Evolutionary conservation across 306 rosid species (phyloP).

Genomic region (Purshia tridentata): DNA sequence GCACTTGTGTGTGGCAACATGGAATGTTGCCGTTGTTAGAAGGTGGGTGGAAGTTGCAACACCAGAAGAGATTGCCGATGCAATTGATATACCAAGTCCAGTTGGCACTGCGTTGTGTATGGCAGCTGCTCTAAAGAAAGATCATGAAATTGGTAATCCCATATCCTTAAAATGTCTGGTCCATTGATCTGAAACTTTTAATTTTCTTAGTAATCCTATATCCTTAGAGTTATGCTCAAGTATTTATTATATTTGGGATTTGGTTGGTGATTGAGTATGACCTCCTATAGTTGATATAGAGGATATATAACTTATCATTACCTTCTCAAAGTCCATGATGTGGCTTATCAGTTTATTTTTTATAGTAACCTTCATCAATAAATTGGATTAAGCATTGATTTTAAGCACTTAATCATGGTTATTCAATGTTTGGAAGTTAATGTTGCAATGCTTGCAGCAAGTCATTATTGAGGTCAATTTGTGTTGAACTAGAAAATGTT

Average conservation of each 20-base stretch:
- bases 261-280: background rate
- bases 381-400: too few species aligned
- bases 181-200: background rate
- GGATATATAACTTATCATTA: background rate
- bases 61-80: constrained; percentile 73
- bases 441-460: too few species aligned
- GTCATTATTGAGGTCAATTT: too few species aligned
- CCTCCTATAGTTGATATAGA: background rate
- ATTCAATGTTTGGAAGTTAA: too few species aligned
- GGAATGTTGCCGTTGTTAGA: constrained; percentile 92
- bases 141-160: constrained; percentile 82
- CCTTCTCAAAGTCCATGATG: too few species aligned
- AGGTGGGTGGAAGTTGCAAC: constrained; percentile 94
- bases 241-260: background rate
- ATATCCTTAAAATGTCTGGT: constrained; percentile 10
- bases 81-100: constrained; percentile 77
- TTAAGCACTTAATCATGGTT: too few species aligned
- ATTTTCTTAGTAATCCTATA: background rate
- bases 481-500: background rate
- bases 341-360: too few species aligned
- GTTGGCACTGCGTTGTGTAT: constrained; percentile 93
- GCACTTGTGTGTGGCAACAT: constrained; percentile 91
- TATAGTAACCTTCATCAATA: too few species aligned
- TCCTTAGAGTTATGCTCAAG: background rate
- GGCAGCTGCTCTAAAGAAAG: constrained; percentile 97